Evolutionary conservation across 1,284 basidiomycete genomes (phyloP).

Genomic region (Vanrija pseudolonga): DNA sequence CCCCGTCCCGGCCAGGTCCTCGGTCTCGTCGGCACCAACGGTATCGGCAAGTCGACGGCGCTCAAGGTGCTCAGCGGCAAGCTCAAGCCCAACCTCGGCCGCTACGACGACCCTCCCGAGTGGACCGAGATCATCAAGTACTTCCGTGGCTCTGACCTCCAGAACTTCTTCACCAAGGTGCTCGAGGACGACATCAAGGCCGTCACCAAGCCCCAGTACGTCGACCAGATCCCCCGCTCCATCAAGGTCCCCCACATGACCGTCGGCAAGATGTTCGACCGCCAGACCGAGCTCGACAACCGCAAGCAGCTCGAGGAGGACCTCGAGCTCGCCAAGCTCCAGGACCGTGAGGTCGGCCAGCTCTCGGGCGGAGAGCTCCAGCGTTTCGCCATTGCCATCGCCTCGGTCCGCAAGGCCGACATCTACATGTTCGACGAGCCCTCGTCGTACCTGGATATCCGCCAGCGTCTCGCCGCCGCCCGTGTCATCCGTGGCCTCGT

Average conservation of each 20-base stretch:
- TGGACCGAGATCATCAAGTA: constrained; percentile 97
- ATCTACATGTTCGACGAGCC: constrained; percentile 74
- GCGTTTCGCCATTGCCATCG: constrained; percentile 67
- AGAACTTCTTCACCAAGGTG: constrained; percentile 99
- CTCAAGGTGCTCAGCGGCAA: constrained; percentile 93
- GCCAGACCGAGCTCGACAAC: constrained; percentile 59
- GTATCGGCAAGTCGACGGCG: constrained; percentile 96
- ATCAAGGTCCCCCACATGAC: constrained; percentile 80
- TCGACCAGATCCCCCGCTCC: constrained; percentile 92
- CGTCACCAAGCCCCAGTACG: constrained; percentile 97
- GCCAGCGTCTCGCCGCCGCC: constrained; percentile 91
- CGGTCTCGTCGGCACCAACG: constrained; percentile 93
- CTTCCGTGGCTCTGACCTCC: constrained; percentile 93
- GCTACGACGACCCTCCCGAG: constrained; percentile 73
- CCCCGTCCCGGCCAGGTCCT: constrained; percentile 93
- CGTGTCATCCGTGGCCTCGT: constrained; percentile 86
- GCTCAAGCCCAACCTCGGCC: constrained; percentile 66
- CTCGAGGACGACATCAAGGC: constrained; percentile 96
- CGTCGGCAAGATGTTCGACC: constrained; percentile 81
- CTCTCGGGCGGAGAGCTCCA: constrained; percentile 94
- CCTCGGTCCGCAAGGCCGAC: constrained; percentile 75
- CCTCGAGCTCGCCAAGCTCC: constrained; percentile 78
- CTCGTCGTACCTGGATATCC: constrained; percentile 92
- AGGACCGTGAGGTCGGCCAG: constrained; percentile 76
- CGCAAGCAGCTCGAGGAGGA: constrained; percentile 71